Evolutionary conservation across 2,329 filamentous ascomycete species (phyloP), one percentile per base, ranked within the genome.

Genomic region (Zalaria obscura): DNA sequence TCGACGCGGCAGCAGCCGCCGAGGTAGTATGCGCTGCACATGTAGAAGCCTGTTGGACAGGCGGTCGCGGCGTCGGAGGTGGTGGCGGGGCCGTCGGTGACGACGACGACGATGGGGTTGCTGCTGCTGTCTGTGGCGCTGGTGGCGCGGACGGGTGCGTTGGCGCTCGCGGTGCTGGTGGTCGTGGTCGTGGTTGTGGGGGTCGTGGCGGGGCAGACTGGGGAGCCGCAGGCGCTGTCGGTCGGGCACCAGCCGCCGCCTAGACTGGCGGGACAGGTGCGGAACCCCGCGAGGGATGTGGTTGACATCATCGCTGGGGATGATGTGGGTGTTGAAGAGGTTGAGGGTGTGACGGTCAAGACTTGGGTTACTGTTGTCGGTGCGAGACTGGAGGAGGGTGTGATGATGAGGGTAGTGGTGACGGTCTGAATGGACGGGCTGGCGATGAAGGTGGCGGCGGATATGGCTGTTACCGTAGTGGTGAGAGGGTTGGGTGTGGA

Each of bases 21-120:
- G 2, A 73, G 67, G 45, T 88, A 85, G 45, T 78, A 78, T 2
- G 89, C 89, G 2, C 80, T 75, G 61, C 89, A 96, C 39, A 85
- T 80, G 60, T 96, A 96, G 67, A 88, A 96, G 2, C 88, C 88
- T 0, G 80, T 88, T 0, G 89, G 89, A 52, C 89, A 96, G 51
- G 72, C 54, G 18, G 18, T 18, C 18, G 18, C 18, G 5, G 58
- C 53, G 29, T 40, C 47, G 25, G 50, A 44, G 2, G 48, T 42
- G n/a, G 45, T 41, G 9, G 18, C 18, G 18, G 18, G 18, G 45
- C 45, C 5, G 50, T 47, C 3, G 41, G 44, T 25, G 39, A 36
- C 50, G 43, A 55, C 52, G 31, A 44, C 44, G 7, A 41, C 45
- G 33, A 45, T 44, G 32, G 40, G 35, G 29, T 39, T 31, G 38